Base-by-base conservation (phyloP, 176 grass and related monocot genomes). In the Raddia distichophylla region DNA sequence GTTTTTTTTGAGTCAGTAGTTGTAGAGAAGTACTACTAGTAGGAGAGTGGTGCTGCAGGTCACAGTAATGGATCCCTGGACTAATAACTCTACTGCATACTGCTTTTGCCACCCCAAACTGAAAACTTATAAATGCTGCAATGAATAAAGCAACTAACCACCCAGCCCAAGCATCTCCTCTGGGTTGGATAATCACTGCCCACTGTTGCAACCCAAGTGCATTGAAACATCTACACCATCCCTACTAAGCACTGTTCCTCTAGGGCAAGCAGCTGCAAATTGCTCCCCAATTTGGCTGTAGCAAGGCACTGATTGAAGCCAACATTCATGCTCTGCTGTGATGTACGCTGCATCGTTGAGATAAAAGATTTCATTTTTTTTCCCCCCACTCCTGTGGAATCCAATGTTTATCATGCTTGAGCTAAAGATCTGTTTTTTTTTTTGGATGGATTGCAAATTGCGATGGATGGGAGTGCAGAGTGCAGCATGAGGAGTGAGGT, bases 401-500 rank as follows among this genome's bases (percentile, higher is more conserved):
- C 27, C 48, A 72, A 12, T 72, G 69, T 14, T 53, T 16, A 34
- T 52, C 42, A n/a, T 2, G 37, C 33, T 32, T 44, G 45, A 71
- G 32, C 65, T 52, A 62, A 62, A 63, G 20, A 34, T 22, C 5
- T 45, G 11, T 20, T 1, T 56, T 80, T 67, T 14, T 76, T n/a
- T 11, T 6, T 53, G 8, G 37, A 42, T 33, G 68, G 73, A 74
- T 44, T 57, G 8, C 8, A 40, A 5, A 74, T 44, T 57, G 8
- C 8, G 19, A 5, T 27, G 17, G 9, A 65, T 78, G 76, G 47
- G 13, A 18, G 33, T 42, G 67, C 86, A 89, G 85, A 59, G 71
- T 75, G 80, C 91, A 84, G 54, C 84, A 98, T 95, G 95, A 95
- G 78, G 78, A 79, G 78, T 55, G 67, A 79, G 63, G 64, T 15